These are phyloP conservation scores for Symbiodinium natans DNA, from an alignment of 73 alveolate genomes.

Conservation along the genomic window DNA sequence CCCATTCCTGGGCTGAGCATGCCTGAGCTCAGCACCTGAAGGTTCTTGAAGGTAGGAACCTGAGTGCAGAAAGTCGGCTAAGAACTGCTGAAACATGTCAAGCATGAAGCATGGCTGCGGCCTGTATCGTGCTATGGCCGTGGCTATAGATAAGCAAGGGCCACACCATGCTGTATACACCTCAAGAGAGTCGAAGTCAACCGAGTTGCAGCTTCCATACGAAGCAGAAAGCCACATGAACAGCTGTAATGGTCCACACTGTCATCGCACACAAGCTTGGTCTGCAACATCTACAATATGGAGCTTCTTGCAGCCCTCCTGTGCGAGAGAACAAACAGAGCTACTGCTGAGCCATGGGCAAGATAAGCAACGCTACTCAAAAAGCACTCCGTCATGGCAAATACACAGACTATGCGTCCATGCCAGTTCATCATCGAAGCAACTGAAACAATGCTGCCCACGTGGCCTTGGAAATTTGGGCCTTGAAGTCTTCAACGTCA, in stretches of 20 bases:
- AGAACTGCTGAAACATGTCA: neutral
- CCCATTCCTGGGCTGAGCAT: no score
- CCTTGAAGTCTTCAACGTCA: slow-evolving; percentile 80
- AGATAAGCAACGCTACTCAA: no score
- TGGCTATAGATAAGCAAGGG: slow-evolving; percentile 73
- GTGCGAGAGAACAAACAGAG: no score
- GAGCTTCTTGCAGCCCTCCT: slow-evolving; percentile 90
- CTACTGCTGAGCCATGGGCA: no score
- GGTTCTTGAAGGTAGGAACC: slow-evolving; percentile 90
- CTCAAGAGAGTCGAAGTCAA: neutral
- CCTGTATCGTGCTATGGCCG: neutral
- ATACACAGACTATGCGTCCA: no score
- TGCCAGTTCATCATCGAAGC: no score
- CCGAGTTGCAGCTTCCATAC: no score
- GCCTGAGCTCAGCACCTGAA: slow-evolving; percentile 17
- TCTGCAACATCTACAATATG: slow-evolving; percentile 61
- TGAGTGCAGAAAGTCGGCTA: neutral
- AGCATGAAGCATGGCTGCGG: neutral
- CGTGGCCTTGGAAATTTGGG: slow-evolving; percentile 37
- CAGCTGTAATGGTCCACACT: neutral
- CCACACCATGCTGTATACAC: slow-evolving; percentile 92
- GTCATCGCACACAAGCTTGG: neutral
- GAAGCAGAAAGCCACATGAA: neutral
- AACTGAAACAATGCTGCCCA: no score
- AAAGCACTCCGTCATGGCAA: no score